Percentiles rank a stretch among this genome's conserved stretches.
These are phyloP conservation scores for Phytophthora sp. DNA, from an alignment of 352 stramenopile species.

Conservation along the genomic window DNA sequence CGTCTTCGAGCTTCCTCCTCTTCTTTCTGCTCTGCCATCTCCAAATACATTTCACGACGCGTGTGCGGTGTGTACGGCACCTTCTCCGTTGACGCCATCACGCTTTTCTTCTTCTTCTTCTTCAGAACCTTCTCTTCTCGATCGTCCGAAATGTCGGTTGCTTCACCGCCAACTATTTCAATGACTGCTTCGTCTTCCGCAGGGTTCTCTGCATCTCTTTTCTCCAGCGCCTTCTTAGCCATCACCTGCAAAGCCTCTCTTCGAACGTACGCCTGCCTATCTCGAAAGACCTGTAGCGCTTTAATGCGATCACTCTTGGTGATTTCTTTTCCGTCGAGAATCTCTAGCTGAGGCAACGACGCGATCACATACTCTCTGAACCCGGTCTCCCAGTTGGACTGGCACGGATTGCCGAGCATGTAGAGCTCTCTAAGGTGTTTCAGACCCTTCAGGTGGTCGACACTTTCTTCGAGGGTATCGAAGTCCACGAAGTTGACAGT, in stretches of 20 bases:
- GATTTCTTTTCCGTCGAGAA: slow-evolving; percentile 92
- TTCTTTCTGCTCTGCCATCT: slow-evolving; percentile 93
- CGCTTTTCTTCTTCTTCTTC: slow-evolving; percentile 35
- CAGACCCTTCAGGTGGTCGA: slow-evolving; percentile 81
- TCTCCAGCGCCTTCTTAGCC: slow-evolving; percentile 29
- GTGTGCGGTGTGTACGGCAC: slow-evolving; percentile 73
- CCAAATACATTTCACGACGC: slow-evolving; percentile 89
- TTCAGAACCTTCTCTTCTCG: not conserved
- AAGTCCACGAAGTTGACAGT: slow-evolving; percentile 97
- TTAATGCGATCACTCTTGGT: slow-evolving; percentile 87
- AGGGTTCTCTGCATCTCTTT: slow-evolving; percentile 6
- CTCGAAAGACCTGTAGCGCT: slow-evolving; percentile 80
- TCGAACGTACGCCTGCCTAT: slow-evolving; percentile 44
- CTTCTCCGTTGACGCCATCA: slow-evolving; percentile 59
- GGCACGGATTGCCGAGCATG: slow-evolving; percentile 93
- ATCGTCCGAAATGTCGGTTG: slow-evolving; percentile 47
- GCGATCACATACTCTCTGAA: slow-evolving; percentile 89
- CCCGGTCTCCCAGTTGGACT: slow-evolving; percentile 73
- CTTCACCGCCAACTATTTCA: slow-evolving; percentile 36
- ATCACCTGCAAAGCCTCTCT: slow-evolving; percentile 28
- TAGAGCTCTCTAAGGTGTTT: slow-evolving; percentile 93
- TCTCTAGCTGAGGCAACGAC: slow-evolving; percentile 81
- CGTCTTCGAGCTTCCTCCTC: slow-evolving; percentile 88
- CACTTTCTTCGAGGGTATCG: slow-evolving; percentile 86
- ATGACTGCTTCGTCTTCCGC: slow-evolving; percentile 42